phyloP scores from a whole-genome alignment of 352 stramenopile species.

The Pythium sp. region DNA sequence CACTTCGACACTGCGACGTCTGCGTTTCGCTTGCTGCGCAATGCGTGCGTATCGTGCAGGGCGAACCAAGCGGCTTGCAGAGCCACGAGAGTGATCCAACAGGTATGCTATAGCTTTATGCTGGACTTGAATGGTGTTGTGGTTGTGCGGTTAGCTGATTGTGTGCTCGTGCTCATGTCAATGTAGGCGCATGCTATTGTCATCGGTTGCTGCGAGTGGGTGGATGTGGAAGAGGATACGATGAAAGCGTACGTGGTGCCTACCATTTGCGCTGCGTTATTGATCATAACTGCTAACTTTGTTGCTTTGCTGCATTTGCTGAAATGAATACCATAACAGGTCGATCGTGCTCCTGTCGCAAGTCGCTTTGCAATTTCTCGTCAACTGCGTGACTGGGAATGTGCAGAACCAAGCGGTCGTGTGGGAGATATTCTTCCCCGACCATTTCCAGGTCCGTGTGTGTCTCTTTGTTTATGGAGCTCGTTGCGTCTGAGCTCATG shows the following conservation, averaged over 20 bases:
- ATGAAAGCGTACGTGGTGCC: constrained; percentile 18
- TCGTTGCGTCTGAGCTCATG: neutral
- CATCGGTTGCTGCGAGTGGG: constrained; percentile 45
- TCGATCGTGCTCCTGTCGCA: constrained; percentile 51
- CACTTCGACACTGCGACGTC: constrained; percentile 31
- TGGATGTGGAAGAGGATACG: constrained; percentile 54
- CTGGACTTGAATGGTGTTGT: too few species aligned
- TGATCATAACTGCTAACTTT: too few species aligned
- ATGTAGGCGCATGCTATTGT: constrained; percentile 38
- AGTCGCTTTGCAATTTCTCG: constrained; percentile 72
- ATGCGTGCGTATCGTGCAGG: constrained; percentile 47
- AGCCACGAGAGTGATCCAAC: constrained; percentile 22
- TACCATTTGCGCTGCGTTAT: neutral
- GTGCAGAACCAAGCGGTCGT: constrained; percentile 39
- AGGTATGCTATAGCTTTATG: constrained; percentile 13
- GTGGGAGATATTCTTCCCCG: constrained; percentile 67
- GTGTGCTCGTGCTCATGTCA: neutral
- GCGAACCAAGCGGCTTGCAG: constrained; percentile 53
- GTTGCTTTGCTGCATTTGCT: neutral
- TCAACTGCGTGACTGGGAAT: constrained; percentile 59
- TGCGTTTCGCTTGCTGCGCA: constrained; percentile 69
- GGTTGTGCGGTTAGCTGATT: neutral
- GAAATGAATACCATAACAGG: neutral
- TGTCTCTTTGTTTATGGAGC: neutral
- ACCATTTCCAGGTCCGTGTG: constrained; percentile 57